phyloP scores from a whole-genome alignment of 2,329 filamentous ascomycete species.

The Colletotrichum lindemuthianum region DNA sequence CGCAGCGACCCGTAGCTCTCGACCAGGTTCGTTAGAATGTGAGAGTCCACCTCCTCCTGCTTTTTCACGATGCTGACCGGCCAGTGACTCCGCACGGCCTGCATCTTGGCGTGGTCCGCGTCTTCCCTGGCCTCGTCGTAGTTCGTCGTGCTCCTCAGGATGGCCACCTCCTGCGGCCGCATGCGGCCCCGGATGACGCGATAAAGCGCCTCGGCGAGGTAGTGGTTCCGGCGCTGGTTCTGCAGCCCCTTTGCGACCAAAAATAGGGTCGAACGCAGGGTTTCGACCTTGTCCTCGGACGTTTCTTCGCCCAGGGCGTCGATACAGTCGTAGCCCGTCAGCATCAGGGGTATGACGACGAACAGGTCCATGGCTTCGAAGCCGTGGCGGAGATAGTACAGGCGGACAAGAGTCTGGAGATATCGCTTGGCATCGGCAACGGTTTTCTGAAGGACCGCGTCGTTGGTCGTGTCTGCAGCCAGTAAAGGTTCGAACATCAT shows the following conservation, averaged over 20 bases:
- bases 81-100: slow-evolving; percentile 44
- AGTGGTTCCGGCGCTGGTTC: slow-evolving; percentile 46
- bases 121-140: slow-evolving; percentile 38
- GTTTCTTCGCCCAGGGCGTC: slow-evolving; percentile 39
- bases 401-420: slow-evolving; percentile 41
- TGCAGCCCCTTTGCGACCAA: slow-evolving; percentile 46
- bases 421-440: slow-evolving; percentile 38
- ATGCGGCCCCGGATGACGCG: slow-evolving; percentile 47
- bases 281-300: slow-evolving; percentile 27
- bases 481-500: slow-evolving; percentile 42
- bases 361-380: slow-evolving; percentile 41
- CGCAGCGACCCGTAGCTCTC: slow-evolving; percentile 21
- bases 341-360: slow-evolving; percentile 46
- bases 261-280: slow-evolving; percentile 46
- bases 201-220: slow-evolving; percentile 46
- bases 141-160: slow-evolving; percentile 32
- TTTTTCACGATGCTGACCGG: slow-evolving; percentile 44
- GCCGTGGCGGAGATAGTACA: slow-evolving; percentile 46
- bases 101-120: slow-evolving; percentile 35
- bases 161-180: slow-evolving; percentile 40
- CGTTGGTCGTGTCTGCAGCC: slow-evolving; percentile 19
- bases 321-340: slow-evolving; percentile 41
- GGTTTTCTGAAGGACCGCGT: not conserved
- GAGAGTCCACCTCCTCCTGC: slow-evolving; percentile 40
- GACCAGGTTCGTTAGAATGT: slow-evolving; percentile 40